A percentile compares a stretch with the other conserved stretches of the same genome.
phyloP scores from a whole-genome alignment of 148 eudicot species.

The Diospyros kaki region DNA sequence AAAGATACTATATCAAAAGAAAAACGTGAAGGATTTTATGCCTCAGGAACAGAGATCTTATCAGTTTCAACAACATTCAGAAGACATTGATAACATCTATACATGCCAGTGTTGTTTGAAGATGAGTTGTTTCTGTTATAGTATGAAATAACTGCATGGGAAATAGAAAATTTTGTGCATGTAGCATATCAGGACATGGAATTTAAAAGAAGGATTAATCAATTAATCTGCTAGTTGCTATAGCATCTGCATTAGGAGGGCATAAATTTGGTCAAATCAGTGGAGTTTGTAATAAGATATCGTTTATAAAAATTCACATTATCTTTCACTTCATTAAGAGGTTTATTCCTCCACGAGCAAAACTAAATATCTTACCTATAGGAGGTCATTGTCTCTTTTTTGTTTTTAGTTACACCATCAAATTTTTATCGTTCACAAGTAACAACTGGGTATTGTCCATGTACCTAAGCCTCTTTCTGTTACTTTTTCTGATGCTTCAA shows the following conservation, averaged over 20 bases:
- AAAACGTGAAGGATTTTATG: background rate
- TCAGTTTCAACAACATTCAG: background rate
- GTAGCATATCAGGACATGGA: background rate
- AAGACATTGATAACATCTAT: background rate
- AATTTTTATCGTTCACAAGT: background rate
- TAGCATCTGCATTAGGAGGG: background rate
- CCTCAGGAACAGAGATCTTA: background rate
- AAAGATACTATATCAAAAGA: background rate
- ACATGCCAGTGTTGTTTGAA: background rate
- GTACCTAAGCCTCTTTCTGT: constrained; percentile 26
- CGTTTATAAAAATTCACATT: background rate
- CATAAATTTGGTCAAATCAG: background rate
- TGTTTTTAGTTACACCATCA: too few species aligned
- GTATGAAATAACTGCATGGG: background rate
- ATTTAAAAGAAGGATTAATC: background rate
- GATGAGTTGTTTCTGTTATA: background rate
- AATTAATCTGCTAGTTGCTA: background rate
- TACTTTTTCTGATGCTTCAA: constrained; percentile 8
- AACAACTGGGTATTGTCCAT: background rate
- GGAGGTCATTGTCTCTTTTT: too few species aligned
- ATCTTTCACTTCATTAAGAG: background rate
- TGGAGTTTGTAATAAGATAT: background rate
- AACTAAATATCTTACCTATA: too few species aligned
- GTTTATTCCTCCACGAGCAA: background rate
- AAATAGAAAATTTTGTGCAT: background rate